Conservation (phyloP, 257 asterid genomes). For the Haberlea rhodopensis region DNA sequence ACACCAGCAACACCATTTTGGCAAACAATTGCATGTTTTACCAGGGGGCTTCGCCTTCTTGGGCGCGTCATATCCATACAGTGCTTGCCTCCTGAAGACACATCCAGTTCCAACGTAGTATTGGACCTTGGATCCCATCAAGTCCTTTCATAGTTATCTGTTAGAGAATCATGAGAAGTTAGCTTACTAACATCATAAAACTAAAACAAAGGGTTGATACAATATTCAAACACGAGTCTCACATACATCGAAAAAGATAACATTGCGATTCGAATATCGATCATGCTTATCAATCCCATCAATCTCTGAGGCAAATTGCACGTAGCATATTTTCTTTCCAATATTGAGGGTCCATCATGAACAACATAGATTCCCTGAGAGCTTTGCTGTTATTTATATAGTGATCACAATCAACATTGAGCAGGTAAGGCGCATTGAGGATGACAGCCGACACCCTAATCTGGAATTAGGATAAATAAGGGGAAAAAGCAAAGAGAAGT, state of each 20-base stretch:
- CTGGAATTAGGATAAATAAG: slow-evolving; percentile 36
- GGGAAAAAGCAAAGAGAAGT: neutral
- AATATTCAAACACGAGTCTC: neutral
- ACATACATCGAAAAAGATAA: slow-evolving; percentile 60
- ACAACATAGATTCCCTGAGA: slow-evolving; percentile 89
- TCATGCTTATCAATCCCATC: slow-evolving; percentile 75
- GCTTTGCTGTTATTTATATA: slow-evolving; percentile 88
- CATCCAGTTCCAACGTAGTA: slow-evolving; percentile 71
- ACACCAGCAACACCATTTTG: slow-evolving; percentile 51
- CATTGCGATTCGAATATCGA: slow-evolving; percentile 75
- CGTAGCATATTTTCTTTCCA: slow-evolving; percentile 74
- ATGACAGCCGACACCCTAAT: slow-evolving; percentile 86
- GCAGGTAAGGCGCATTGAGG: slow-evolving; percentile 72
- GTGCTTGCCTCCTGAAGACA: slow-evolving; percentile 65
- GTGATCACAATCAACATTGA: slow-evolving; percentile 93
- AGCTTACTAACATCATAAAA: slow-evolving; percentile 6
- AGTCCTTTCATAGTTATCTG: slow-evolving; percentile 73
- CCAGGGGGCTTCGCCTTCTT: slow-evolving; percentile 49
- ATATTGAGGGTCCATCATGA: slow-evolving; percentile 69
- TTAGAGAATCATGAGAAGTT: slow-evolving; percentile 13
- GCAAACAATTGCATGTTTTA: slow-evolving; percentile 59
- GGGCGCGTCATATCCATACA: slow-evolving; percentile 58
- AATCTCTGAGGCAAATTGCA: slow-evolving; percentile 51
- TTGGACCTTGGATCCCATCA: slow-evolving; percentile 72
- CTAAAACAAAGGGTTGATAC: neutral